Evolutionary conservation across 2,329 filamentous ascomycete species (phyloP), one percentile per base, ranked within the genome.

Genomic region (Colletotrichum camelliae): DNA sequence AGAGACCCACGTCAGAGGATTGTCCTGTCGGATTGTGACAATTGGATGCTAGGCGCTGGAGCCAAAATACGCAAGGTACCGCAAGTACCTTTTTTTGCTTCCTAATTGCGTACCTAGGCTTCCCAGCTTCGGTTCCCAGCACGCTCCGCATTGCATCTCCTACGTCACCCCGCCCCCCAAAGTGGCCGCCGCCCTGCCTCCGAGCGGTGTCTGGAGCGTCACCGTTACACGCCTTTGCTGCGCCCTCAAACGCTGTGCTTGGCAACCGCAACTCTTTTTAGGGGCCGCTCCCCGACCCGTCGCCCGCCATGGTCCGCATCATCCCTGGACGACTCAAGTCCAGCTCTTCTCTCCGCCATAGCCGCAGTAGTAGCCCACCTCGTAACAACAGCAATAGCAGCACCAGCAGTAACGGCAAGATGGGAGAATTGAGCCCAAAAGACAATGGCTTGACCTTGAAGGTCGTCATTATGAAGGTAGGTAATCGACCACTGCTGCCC

Each of bases 291-390:
- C 67, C 61, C 64, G 71, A 76, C 74, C 58, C 66, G 48, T 74
- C 76, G 70, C 67, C 77, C 77, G 77, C 77, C 82, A 91, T 91
- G 90, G 88, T 90, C 78, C 89, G 89, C 82, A 91, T 91, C 81
- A 88, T 91, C 77, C 89, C 90, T 72, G 87, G 84, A 77, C 88
- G 90, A 68, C 84, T 92, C 48, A 90, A 90, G 83, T 83, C 86
- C 73, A 82, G 81, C 74, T 81, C 77, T 84, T 85, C 70, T 81
- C 80, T 74, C 77, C 79, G 79, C 81, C 88, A 87, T 80, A 90
- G 88, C 80, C 87, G 89, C 61, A 87, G 83, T 76, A 81, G 81
- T 60, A 89, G 87, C 77, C 87, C 87, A 76, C 87, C 90, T 87
- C 85, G 88, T 75, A 85, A 83, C 78, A 91, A 89, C 80, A 82